These are phyloP conservation scores for Globisporangium polare DNA, from an alignment of 352 stramenopile genomes.

Conservation along the genomic window DNA sequence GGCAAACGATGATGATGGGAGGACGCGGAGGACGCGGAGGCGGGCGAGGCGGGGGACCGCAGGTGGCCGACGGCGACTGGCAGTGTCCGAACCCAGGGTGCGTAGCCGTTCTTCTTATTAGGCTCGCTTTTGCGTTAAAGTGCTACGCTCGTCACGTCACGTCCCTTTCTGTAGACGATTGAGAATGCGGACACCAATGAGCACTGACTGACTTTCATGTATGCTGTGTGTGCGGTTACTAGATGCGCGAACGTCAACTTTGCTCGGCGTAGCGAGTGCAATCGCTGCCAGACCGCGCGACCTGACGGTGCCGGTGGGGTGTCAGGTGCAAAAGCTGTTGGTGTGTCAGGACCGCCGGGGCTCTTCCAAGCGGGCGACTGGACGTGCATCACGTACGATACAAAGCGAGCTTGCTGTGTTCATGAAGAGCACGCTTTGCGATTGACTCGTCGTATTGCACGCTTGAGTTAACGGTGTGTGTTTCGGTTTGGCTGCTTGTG, in stretches of 20 bases:
- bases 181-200: not conserved
- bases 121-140: not conserved
- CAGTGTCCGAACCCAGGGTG: conserved; percentile 77
- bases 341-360: conserved; percentile 48
- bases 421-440: not conserved
- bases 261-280: conserved; percentile 72
- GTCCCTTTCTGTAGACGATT: not conserved
- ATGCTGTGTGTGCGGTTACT: conserved; percentile 1
- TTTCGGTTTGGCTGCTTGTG: not conserved
- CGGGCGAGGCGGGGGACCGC: conserved; percentile 40
- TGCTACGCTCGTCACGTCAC: not conserved
- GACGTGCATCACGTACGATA: conserved; percentile 70
- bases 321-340: conserved; percentile 22
- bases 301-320: conserved; percentile 31
- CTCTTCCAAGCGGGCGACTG: conserved; percentile 82
- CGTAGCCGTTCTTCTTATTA: not conserved
- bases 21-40: conserved; percentile 28
- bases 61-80: conserved; percentile 72
- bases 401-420: not conserved
- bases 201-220: not conserved
- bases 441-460: not conserved
- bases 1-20: conserved; percentile 26
- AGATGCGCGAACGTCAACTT: conserved; percentile 87
- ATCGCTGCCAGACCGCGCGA: conserved; percentile 71
- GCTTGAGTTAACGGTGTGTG: not conserved